Conservation (phyloP, 1,139 yeast genomes). For the Arxiozyma telluris region DNA sequence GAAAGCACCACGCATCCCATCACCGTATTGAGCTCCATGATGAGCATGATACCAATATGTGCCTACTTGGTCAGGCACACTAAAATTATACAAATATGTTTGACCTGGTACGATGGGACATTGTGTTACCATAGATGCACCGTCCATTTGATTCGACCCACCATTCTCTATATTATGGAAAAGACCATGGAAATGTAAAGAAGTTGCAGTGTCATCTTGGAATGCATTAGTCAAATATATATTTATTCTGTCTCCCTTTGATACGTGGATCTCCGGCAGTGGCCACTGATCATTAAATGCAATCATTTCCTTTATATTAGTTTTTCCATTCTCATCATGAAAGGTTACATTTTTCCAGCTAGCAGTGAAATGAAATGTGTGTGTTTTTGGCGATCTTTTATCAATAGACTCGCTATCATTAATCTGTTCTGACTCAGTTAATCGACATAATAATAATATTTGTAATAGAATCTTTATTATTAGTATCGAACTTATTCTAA, state of each 20-base stretch:
- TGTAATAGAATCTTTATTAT: neutral
- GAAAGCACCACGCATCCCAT: constrained; percentile 68
- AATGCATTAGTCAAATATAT: constrained; percentile 53
- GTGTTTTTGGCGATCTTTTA: constrained; percentile 30
- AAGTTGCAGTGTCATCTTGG: constrained; percentile 37
- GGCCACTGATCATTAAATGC: constrained; percentile 72
- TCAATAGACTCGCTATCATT: neutral
- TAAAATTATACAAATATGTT: constrained; percentile 54
- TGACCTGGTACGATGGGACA: constrained; percentile 67
- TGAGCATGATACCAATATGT: constrained; percentile 84
- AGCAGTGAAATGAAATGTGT: constrained; percentile 43
- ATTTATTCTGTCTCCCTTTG: constrained; percentile 52
- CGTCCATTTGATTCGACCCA: constrained; percentile 54
- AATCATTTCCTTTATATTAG: constrained; percentile 38
- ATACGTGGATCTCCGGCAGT: constrained; percentile 56
- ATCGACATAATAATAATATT: neutral
- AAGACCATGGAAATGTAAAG: constrained; percentile 71
- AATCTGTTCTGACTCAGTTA: neutral
- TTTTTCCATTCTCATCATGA: constrained; percentile 43
- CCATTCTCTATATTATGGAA: constrained; percentile 45
- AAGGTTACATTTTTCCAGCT: constrained; percentile 43
- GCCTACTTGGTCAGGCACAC: constrained; percentile 58
- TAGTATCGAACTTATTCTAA: neutral
- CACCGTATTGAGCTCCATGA: constrained; percentile 66
- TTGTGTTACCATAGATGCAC: constrained; percentile 69